Base-by-base conservation (phyloP, 2,329 filamentous ascomycete genomes). In the Seiridium unicorne region DNA sequence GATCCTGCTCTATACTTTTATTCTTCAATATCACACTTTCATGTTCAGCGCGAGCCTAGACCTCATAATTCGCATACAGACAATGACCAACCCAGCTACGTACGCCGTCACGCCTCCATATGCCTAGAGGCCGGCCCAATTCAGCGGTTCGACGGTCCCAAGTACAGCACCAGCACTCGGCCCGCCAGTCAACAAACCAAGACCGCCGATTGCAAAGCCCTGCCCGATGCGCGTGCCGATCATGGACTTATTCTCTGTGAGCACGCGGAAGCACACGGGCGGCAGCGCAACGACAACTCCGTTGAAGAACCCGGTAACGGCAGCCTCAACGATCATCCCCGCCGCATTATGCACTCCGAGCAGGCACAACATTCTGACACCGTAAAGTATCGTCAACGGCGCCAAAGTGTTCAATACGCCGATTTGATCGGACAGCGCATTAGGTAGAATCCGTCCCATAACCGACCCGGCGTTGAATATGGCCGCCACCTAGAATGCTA, bases 171-270 rank as follows among this genome's bases (percentile, higher is more conserved):
- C 76, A n/a, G 65, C 73, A 26, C 65, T 68, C 0, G 76, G 75
- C 0, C 72, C 70, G 8, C 70, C 75, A 18, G 65, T 64, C 13
- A 79, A 59, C 4, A 72, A 61, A 5, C 72, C 76, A 3, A 75
- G 61, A 0, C 67, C 69, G 5, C 69, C 62, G 4, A 75, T 64
- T 0, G 69, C 69, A 59, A 72, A 78, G 1, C 70, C 72, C 70
- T 71, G 69, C 1, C 78, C 78, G 13, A 79, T 74, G 5, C 78
- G 68, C 2, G 75, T 78, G 4, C 79, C 79, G 10, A 81, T 67
- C 59, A 71, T 75, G 18, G 68, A 65, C 62, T 75, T 75, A 63
- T 81, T 71, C n/a, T 65, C 58, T 0, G 77, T 79, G 13, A 81
- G 64, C 2, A 62, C 65, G 5, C 72, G 70, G 55, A 81, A 74